phyloP scores from a whole-genome alignment of 257 asterid genomes.

The Fraxinus quadrangulata region DNA sequence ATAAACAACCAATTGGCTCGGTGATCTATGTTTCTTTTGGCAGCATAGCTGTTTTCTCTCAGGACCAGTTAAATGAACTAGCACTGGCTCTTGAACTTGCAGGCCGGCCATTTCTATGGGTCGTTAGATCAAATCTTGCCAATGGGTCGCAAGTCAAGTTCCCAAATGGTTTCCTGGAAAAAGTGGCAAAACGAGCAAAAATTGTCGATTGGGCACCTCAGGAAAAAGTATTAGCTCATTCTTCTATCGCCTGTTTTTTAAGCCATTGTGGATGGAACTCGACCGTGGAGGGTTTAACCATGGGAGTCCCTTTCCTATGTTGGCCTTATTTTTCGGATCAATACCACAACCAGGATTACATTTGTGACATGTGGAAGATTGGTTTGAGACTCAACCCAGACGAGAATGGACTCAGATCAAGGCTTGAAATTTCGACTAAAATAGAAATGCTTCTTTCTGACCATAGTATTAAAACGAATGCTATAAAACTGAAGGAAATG shows the following conservation, averaged over 20 bases:
- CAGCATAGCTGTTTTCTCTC: conserved; percentile 46
- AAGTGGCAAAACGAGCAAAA: conserved; percentile 41
- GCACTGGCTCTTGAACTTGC: conserved; percentile 51
- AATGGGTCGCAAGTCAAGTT: conserved; percentile 3
- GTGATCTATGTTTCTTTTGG: conserved; percentile 70
- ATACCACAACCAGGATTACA: conserved; percentile 36
- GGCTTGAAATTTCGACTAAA: conserved; percentile 40
- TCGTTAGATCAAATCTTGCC: conserved; percentile 31
- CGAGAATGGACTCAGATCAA: conserved; percentile 41
- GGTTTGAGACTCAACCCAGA: conserved; percentile 37
- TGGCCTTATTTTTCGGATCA: conserved; percentile 76
- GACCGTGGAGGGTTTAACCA: conserved; percentile 52
- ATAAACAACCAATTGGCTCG: conserved; percentile 43
- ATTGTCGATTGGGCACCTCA: conserved; percentile 72
- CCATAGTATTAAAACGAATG: conserved; percentile 36
- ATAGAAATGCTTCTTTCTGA: conserved; percentile 41
- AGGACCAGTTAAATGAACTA: conserved; percentile 46
- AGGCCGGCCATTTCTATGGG: conserved; percentile 39
- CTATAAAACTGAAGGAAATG: conserved; percentile 32
- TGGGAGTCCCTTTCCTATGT: conserved; percentile 60
- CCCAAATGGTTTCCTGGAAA: neutral
- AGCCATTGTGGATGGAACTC: conserved; percentile 76
- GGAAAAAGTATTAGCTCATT: conserved; percentile 52
- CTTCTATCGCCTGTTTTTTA: conserved; percentile 46
- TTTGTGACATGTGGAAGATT: conserved; percentile 51